phyloP scores from a whole-genome alignment of 2,329 filamentous ascomycete genomes.

The Ascochyta lentis region DNA sequence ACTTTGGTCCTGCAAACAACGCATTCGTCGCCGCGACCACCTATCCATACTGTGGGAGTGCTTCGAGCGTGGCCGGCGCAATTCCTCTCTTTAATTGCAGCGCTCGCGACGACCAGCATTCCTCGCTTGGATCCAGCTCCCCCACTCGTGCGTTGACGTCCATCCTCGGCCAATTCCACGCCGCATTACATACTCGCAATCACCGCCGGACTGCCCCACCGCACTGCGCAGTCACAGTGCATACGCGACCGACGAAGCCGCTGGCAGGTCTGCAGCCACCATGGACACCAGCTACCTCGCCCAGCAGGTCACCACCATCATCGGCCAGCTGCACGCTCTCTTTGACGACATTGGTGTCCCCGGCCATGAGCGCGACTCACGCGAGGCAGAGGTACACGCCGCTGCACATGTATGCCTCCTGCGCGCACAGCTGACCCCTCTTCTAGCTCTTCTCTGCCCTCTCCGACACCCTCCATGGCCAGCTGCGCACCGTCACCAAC shows the following conservation, averaged over 20 bases:
- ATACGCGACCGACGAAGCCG: constrained; percentile 42
- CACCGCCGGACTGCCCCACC: constrained; percentile 28
- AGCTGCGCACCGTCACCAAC: constrained; percentile 80
- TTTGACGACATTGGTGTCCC: constrained; percentile 99
- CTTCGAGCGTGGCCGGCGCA: constrained; percentile 13
- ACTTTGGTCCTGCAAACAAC: constrained; percentile 8
- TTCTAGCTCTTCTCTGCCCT: constrained; percentile 84
- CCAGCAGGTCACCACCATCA: constrained; percentile 93
- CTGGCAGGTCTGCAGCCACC: constrained; percentile 44
- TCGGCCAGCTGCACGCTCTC: constrained; percentile 88
- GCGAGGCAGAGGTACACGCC: constrained; percentile 79
- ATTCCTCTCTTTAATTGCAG: constrained; percentile 18
- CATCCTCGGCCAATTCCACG: constrained; percentile 8
- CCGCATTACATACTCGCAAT: constrained; percentile 26
- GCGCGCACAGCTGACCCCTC: constrained; percentile 18
- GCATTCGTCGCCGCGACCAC: constrained; percentile 10
- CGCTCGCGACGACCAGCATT: constrained; percentile 16
- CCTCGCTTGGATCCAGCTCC: constrained; percentile 9
- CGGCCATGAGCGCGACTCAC: constrained; percentile 84
- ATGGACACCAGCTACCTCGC: constrained; percentile 95
- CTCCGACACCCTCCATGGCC: constrained; percentile 89
- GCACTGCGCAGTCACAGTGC: constrained; percentile 37
- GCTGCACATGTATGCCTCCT: not conserved
- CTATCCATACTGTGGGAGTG: constrained; percentile 9
- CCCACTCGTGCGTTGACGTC: constrained; percentile 8